Evolutionary conservation across 108 stramenopile genomes (phyloP), one percentile per base, ranked within the genome.

Genomic region (Cyclotella cryptica): DNA sequence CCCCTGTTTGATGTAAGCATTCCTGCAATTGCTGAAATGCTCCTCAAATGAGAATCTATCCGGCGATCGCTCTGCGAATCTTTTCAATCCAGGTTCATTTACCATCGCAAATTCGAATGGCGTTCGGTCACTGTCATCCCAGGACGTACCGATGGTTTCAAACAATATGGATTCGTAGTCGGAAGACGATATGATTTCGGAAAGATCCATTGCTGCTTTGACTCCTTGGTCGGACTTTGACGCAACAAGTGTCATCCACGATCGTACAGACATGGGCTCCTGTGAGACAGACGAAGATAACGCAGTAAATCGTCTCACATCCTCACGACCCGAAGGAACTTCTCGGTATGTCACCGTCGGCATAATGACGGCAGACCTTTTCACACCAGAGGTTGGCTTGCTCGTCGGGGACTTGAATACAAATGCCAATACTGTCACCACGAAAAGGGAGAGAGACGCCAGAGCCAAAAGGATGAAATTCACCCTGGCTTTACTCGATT

Each of bases 61-160:
- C 0, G 88, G 87, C 21, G 45, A 71, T n/a, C 64, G 15, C 24
- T 81, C 79, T 9, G 90, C 92, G 77, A 93, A 90, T 12, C 26
- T 39, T 13, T 59, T 41, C 19, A 93, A 61, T 8, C 22, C 45
- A 19, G 81, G 65, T 60, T 78, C 81, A 66, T 87, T 55, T 45
- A 91, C 88, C 47, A 93, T 29, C 1, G 70, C 92, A 78, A 93
- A 93, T 71, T 93, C 90, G 72, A 93, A 88, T 5, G 66, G 73
- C 21, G 22, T 70, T 10, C 1, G 27, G 10, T 45, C 47, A 52
- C 57, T 81, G 60, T 5, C 49, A 14, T 12, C 4, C 64, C 69
- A 78, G 12, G 79, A 72, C 9, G 65, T 41, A n/a, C 84, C 84
- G 28, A 75, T 70, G 13, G 55, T 59, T 62, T 85, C 84, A 46